Base-by-base conservation (phyloP, 2,329 filamentous ascomycete genomes). In the Pseudogymnoascus sp. region DNA sequence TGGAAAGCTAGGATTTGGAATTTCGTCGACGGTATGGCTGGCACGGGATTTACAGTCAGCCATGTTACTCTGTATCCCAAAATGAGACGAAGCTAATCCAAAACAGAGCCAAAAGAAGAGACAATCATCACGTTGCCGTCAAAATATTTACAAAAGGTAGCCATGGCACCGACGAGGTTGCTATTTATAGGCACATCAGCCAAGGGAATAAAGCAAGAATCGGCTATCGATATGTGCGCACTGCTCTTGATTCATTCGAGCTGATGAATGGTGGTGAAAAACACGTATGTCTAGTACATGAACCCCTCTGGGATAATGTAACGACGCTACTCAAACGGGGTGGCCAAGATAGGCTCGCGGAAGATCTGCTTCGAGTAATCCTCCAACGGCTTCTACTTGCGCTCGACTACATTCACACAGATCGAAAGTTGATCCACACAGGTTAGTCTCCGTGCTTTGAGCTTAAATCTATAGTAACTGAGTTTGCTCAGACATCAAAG, bases 341-440 rank as follows among this genome's bases (percentile, higher is more conserved):
- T 59, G 77, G 75, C 3, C 64, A 73, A 0, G 63, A 65, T 45
- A 74, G 74, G 37, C 69, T 81, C 0, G 74, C 76, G 0, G 62
- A 64, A 3, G 68, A 70, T 0, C 69, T 77, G 1, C 62, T 81
- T 0, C 73, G 71, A 4, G 68, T 76, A 18, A 65, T 75, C 0
- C 74, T 81, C 3, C 66, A 70, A 3, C 74, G 71, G 0, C 67
- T 80, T 0, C 78, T 81, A 61, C 67, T 76, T 1, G 78, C 76
- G 0, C 64, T 81, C 34, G 77, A 81, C 21, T 81, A 71, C 64
- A 67, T 82, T 0, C 79, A 81, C 65, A 67, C 63, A 12, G 77
- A 81, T 64, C 79, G 78, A 68, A 67, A 74, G 6, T 68, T 81
- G 18, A 75, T 80, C 23, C 79, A 81, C 64, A 77, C 78, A 63